Evolutionary conservation across 1,139 yeast genomes (phyloP).

Genomic region (Blastobotrys persicus): DNA sequence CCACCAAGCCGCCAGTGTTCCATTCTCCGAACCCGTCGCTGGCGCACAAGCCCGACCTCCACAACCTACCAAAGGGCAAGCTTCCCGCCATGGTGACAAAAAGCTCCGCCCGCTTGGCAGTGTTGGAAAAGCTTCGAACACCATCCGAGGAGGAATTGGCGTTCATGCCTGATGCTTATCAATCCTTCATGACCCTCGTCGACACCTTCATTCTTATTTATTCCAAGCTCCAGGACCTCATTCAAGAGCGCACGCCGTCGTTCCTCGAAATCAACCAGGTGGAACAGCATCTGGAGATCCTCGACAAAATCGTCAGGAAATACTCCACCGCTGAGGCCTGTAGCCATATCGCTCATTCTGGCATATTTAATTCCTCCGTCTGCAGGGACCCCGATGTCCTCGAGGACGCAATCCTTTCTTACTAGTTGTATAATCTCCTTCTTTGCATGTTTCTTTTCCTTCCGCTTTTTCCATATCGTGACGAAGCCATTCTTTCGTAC

Average conservation of each 20-base stretch:
- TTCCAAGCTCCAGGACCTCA: conserved; percentile 13
- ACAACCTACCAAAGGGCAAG: conserved; percentile 9
- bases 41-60: neutral
- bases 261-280: conserved; percentile 15
- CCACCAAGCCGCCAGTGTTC: neutral
- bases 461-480: neutral
- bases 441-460: neutral
- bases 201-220: conserved; percentile 20
- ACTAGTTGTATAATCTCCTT: neutral
- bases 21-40: conserved; percentile 5
- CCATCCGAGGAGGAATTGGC: conserved; percentile 19
- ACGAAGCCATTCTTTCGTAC: conserved; percentile 1
- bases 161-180: conserved; percentile 23
- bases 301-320: conserved; percentile 13
- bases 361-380: conserved; percentile 1
- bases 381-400: conserved; percentile 7
- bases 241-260: conserved; percentile 11
- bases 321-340: conserved; percentile 11
- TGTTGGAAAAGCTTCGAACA: conserved; percentile 14
- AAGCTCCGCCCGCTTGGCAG: conserved; percentile 12
- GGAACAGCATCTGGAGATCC: conserved; percentile 13
- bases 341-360: neutral
- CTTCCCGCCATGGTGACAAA: conserved; percentile 14
- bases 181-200: conserved; percentile 18
- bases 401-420: conserved; percentile 2